These are phyloP conservation scores for Phragmites australis DNA, from an alignment of 176 grass and related monocot genomes.

Conservation along the genomic window DNA sequence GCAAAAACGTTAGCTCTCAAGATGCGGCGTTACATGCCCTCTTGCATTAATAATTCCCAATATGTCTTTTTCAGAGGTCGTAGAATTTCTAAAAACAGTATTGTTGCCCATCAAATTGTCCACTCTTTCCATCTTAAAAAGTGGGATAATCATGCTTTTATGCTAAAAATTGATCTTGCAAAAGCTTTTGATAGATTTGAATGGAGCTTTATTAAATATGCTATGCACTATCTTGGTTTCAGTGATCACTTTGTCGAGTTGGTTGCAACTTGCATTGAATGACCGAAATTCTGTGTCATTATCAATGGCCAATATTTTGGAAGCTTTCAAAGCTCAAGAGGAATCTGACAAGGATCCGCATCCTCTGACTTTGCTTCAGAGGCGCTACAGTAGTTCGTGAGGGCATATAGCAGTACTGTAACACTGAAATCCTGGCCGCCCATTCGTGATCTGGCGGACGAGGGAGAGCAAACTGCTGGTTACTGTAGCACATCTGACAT, in stretches of 20 bases:
- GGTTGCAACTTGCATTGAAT: neutral
- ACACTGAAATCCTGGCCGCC: no score
- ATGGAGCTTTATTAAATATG: neutral
- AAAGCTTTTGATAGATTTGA: neutral
- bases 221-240: accelerated
- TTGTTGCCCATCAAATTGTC: neutral
- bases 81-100: neutral
- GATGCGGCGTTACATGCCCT: no score
- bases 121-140: neutral
- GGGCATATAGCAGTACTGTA: no score
- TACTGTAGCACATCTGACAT: no score
- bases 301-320: neutral
- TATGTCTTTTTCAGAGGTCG: neutral
- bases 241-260: neutral
- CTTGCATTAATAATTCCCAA: neutral
- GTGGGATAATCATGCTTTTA: neutral
- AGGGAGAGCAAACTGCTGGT: no score
- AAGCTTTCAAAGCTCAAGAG: no score
- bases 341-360: neutral
- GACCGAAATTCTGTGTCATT: neutral
- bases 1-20: no score
- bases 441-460: no score
- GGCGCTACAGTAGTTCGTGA: no score
- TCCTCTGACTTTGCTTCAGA: no score
- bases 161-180: neutral